phyloP scores from a whole-genome alignment of 2,329 filamentous ascomycete genomes.

The Cryoendolithus antarcticus region DNA sequence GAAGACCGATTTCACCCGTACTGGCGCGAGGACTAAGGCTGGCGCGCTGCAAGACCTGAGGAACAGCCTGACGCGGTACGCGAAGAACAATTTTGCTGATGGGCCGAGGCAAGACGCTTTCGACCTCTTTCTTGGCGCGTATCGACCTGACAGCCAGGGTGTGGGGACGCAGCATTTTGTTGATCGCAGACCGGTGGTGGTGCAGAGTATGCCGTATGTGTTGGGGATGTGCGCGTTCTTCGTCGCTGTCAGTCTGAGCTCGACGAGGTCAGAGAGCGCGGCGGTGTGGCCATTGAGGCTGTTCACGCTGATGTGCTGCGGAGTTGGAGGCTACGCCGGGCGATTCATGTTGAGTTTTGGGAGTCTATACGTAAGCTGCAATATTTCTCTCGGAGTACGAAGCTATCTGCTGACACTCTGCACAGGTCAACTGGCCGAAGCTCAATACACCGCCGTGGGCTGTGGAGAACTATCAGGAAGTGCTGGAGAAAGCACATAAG shows the following conservation, averaged over 20 bases:
- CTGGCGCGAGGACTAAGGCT: slow-evolving; percentile 72
- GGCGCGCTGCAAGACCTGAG: slow-evolving; percentile 78
- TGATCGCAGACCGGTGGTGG: slow-evolving; percentile 71
- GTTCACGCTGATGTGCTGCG: slow-evolving; percentile 67
- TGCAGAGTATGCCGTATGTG: slow-evolving; percentile 90
- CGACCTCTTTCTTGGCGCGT: slow-evolving; percentile 82
- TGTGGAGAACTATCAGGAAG: slow-evolving; percentile 77
- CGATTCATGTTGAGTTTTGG: slow-evolving; percentile 74
- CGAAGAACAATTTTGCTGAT: slow-evolving; percentile 87
- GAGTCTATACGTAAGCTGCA: slow-evolving; percentile 78
- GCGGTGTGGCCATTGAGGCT: slow-evolving; percentile 70
- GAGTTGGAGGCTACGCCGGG: slow-evolving; percentile 56
- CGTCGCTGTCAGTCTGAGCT: slow-evolving; percentile 61
- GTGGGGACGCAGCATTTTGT: slow-evolving; percentile 68
- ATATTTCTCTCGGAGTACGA: not conserved
- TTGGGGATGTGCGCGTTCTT: slow-evolving; percentile 78
- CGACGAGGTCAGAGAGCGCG: slow-evolving; percentile 57
- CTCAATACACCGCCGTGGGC: slow-evolving; percentile 81
- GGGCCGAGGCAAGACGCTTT: slow-evolving; percentile 91
- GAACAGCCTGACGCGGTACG: slow-evolving; percentile 80
- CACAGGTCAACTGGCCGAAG: slow-evolving; percentile 93
- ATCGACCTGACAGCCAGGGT: slow-evolving; percentile 60
- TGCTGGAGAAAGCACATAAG: slow-evolving; percentile 68
- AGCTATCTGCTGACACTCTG: slow-evolving; percentile 9
- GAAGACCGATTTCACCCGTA: slow-evolving; percentile 97